Evolutionary conservation across 306 rosid species (phyloP).

Genomic region (Cucumis cinereus): DNA sequence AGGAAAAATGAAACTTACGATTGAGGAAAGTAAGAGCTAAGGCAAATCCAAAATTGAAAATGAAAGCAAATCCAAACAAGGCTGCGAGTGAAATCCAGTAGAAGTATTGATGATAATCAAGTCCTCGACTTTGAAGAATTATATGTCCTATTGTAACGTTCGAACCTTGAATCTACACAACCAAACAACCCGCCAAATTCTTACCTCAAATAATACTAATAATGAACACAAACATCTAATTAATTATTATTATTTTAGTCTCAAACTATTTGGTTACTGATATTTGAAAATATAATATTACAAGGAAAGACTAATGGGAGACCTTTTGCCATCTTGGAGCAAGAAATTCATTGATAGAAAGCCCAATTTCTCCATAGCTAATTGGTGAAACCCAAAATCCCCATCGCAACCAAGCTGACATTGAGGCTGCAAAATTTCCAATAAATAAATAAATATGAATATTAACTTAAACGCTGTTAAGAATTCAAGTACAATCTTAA

Average conservation of each 20-base stretch:
- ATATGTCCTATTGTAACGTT: conserved; percentile 16
- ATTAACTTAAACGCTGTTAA: too few relatives aligned
- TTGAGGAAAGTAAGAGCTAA: conserved; percentile 31
- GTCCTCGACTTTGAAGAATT: conserved; percentile 25
- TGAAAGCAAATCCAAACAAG: conserved; percentile 23
- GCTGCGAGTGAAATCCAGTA: conserved; percentile 41
- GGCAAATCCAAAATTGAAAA: conserved; percentile 23
- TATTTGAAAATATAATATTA: too few relatives aligned
- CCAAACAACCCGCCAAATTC: neutral
- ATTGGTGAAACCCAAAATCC: conserved; percentile 32
- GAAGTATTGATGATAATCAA: conserved; percentile 14
- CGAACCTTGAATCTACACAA: conserved; percentile 7
- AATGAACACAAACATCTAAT: too few relatives aligned
- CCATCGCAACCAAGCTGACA: conserved; percentile 33
- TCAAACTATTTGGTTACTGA: too few relatives aligned
- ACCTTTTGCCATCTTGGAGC: conserved; percentile 26
- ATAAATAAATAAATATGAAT: too few relatives aligned
- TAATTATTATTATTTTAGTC: too few relatives aligned
- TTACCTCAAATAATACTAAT: too few relatives aligned
- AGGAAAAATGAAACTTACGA: conserved; percentile 8
- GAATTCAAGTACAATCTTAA: too few relatives aligned
- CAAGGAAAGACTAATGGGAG: too few relatives aligned
- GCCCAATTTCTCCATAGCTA: conserved; percentile 31
- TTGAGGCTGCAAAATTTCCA: conserved; percentile 14
- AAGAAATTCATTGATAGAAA: conserved; percentile 26